Evolutionary conservation across 2,329 filamentous ascomycete genomes (phyloP).

Genomic region (Cercospora nicotianae): DNA sequence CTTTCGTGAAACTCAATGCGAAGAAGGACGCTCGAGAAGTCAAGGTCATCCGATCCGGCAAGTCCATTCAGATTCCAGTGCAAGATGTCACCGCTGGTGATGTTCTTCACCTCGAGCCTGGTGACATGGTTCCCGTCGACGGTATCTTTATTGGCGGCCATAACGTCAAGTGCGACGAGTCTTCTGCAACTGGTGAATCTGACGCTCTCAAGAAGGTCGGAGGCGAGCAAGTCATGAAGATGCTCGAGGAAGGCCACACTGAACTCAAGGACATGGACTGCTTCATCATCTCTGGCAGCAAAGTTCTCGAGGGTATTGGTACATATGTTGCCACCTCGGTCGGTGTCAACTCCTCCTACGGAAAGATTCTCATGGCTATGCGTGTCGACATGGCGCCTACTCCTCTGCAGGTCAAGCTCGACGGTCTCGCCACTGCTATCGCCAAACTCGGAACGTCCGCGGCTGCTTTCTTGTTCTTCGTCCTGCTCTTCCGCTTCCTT

Average conservation of each 20-base stretch:
- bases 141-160: conserved; percentile 68
- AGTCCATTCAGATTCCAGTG: conserved; percentile 66
- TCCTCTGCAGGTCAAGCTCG: conserved; percentile 74
- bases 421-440: conserved; percentile 76
- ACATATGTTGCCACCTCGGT: conserved; percentile 73
- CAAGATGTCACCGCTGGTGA: conserved; percentile 73
- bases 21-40: conserved; percentile 75
- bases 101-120: conserved; percentile 69
- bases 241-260: conserved; percentile 60
- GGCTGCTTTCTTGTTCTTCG: conserved; percentile 76
- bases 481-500: conserved; percentile 82
- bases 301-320: conserved; percentile 73
- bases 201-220: conserved; percentile 67
- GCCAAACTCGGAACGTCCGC: conserved; percentile 74
- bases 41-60: conserved; percentile 72
- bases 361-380: conserved; percentile 75
- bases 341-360: conserved; percentile 73
- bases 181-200: conserved; percentile 73
- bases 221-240: conserved; percentile 64
- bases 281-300: conserved; percentile 84
- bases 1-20: conserved; percentile 76
- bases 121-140: conserved; percentile 70
- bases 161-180: conserved; percentile 71
- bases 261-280: conserved; percentile 69
- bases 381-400: conserved; percentile 76